Evolutionary conservation across 2,329 filamentous ascomycete genomes (phyloP), one percentile per base, ranked within the genome.

Genomic region (Colletotrichum sp.): DNA sequence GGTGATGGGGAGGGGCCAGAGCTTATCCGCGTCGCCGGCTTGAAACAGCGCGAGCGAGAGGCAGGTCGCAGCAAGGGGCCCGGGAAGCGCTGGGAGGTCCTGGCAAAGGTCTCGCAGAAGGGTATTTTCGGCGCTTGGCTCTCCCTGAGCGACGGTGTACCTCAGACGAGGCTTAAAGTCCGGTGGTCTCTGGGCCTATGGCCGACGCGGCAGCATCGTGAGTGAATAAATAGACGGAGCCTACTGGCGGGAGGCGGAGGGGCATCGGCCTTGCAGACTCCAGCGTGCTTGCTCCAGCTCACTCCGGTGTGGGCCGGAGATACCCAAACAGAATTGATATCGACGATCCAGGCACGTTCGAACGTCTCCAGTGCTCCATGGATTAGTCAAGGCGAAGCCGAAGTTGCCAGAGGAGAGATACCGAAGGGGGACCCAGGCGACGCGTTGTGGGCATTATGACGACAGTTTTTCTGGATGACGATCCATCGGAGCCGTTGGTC

Each of bases 381-480:
- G 59, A 76, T 76, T 76, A 76, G 74, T 76, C 74, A 76, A 76
- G 59, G 28, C 68, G 49, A 32, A 69, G 65, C 65, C 74, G 64
- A 62, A 30, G 70, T 59, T 73, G 70, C 70, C 74, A 76, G 59
- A 49, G 26, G 10, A 57, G 5, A 57, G 57, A 74, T 71, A 52
- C 59, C 67, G 49, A 69, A 62, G 34, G 70, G 44, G 32, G 65
- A 69, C 70, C 73, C 73, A 65, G 63, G 36, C 18, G 49, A 66
- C 59, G 69, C 30, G 62, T 72, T 74, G 74, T 76, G 74, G 74
- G 74, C 71, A 76, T 76, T 73, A 76, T 76, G 74, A 76, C 74
- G 74, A 76, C 70, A 76, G 59, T 65, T 26, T 52, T 39, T 73
- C 64, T 74, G 69, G 36, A 72, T 52, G 59, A 34, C 34, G 65